phyloP scores from a whole-genome alignment of 495 filamentous ascomycete genomes.

The Parathielavia appendiculata region DNA sequence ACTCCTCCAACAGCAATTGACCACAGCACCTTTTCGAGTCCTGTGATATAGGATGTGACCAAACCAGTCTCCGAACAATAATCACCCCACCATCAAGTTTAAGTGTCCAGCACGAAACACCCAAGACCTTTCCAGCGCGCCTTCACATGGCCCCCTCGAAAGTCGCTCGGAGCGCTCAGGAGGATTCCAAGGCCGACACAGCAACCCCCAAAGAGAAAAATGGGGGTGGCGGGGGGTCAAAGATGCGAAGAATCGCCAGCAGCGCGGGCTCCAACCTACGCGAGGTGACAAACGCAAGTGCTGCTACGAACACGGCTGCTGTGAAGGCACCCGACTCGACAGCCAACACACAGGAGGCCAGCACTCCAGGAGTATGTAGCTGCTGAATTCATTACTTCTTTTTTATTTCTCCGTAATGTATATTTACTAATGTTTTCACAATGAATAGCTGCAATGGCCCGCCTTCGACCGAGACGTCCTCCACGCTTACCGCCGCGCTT shows the following conservation, averaged over 20 bases:
- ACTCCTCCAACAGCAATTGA: constrained; percentile 12
- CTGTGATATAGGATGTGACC: constrained; percentile 20
- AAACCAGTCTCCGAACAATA: background rate
- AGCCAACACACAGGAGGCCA: constrained; percentile 21
- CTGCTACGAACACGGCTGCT: constrained; percentile 26
- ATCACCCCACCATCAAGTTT: background rate
- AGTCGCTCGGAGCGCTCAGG: constrained; percentile 33
- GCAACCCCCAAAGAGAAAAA: constrained; percentile 43
- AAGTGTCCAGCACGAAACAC: background rate
- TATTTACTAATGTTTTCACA: constrained; percentile 21
- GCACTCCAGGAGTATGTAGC: constrained; percentile 30
- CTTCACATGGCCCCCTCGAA: constrained; percentile 37
- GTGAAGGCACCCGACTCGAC: constrained; percentile 20
- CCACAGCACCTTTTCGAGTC: constrained; percentile 6
- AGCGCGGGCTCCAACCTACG: constrained; percentile 41
- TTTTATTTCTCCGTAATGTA: background rate
- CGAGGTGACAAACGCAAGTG: constrained; percentile 34
- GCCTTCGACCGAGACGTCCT: constrained; percentile 66
- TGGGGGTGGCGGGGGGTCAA: constrained; percentile 30
- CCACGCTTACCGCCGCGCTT: constrained; percentile 73
- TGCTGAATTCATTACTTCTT: background rate
- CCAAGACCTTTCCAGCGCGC: background rate
- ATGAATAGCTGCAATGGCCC: constrained; percentile 65
- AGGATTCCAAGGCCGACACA: constrained; percentile 46
- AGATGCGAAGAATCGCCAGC: constrained; percentile 45